These are phyloP conservation scores for Hibiscus mutabilis DNA, from an alignment of 345 rosid species.

Conservation along the genomic window DNA sequence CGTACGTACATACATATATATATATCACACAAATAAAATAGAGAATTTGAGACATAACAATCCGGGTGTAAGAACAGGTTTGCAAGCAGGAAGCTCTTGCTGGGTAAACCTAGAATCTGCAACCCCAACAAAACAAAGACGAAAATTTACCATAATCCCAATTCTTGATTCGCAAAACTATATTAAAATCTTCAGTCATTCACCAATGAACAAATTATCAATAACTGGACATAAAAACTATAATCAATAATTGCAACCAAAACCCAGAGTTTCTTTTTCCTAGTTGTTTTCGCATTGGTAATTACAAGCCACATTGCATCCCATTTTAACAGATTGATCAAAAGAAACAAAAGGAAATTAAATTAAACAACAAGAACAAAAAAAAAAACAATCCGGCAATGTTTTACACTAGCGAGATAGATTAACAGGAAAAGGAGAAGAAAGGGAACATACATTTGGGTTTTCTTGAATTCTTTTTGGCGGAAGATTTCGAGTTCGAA, in stretches of 20 bases:
- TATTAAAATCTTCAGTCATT: not conserved
- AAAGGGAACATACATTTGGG: slow-evolving; percentile 7
- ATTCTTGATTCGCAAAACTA: not conserved
- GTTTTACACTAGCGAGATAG: not conserved
- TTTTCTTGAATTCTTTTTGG: slow-evolving; percentile 13
- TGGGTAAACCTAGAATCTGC: slow-evolving; percentile 64
- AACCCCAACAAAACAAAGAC: not conserved
- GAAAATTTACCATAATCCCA: not conserved
- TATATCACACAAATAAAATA: not conserved
- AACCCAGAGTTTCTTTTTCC: not conserved
- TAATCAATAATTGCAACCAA: not conserved
- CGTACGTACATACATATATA: not conserved
- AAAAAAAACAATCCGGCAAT: not conserved
- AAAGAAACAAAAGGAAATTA: not conserved
- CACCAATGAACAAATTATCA: not conserved
- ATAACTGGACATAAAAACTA: too few relatives aligned
- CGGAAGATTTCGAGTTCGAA: slow-evolving; percentile 8
- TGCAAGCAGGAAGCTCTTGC: slow-evolving; percentile 81
- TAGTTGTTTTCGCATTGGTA: not conserved
- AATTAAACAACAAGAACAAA: not conserved
- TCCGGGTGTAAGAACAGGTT: slow-evolving; percentile 69
- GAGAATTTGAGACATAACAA: slow-evolving; percentile 29
- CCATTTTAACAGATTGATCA: not conserved
- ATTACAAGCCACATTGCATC: not conserved
- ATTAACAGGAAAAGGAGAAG: not conserved